Evolutionary conservation across 805 yeast genomes (phyloP).

Genomic region (Teunomyces barrocoloradensis): DNA sequence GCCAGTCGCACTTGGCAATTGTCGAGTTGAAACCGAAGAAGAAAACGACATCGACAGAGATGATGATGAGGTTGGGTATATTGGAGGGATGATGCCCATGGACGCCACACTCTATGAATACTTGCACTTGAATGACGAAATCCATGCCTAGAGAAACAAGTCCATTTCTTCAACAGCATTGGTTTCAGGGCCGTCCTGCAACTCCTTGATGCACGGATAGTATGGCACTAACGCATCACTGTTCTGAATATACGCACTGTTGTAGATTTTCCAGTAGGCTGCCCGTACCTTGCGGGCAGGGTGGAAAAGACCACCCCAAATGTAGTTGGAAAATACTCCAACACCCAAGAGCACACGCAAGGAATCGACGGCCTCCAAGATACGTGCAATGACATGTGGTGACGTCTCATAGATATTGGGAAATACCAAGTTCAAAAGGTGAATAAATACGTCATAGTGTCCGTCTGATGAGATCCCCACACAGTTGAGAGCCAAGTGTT

Average conservation of each 20-base stretch:
- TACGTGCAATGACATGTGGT: conserved; percentile 87
- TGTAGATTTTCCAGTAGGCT: conserved; percentile 84
- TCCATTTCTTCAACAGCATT: conserved; percentile 53
- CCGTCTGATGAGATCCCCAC: conserved; percentile 75
- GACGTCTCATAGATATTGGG: conserved; percentile 94
- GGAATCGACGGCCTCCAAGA: conserved; percentile 76
- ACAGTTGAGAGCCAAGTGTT: conserved; percentile 78
- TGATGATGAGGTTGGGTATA: not conserved
- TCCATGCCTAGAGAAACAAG: conserved; percentile 24
- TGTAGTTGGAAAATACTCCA: conserved; percentile 70
- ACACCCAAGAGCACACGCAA: conserved; percentile 70
- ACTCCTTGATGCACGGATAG: conserved; percentile 49
- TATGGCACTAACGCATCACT: conserved; percentile 78
- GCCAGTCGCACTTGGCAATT: conserved; percentile 3
- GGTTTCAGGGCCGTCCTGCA: conserved; percentile 10
- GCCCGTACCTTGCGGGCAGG: conserved; percentile 85
- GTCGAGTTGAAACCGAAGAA: conserved; percentile 4
- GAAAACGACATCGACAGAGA: not conserved
- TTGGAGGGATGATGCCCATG: not conserved
- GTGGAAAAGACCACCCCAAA: conserved; percentile 88
- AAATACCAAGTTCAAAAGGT: conserved; percentile 72
- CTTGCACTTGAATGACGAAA: not conserved
- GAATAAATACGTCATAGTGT: conserved; percentile 60
- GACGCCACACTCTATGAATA: not conserved
- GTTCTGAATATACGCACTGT: conserved; percentile 69